These are phyloP conservation scores for Astraeus odoratus DNA, from an alignment of 768 basidiomycete species.

Conservation along the genomic window DNA sequence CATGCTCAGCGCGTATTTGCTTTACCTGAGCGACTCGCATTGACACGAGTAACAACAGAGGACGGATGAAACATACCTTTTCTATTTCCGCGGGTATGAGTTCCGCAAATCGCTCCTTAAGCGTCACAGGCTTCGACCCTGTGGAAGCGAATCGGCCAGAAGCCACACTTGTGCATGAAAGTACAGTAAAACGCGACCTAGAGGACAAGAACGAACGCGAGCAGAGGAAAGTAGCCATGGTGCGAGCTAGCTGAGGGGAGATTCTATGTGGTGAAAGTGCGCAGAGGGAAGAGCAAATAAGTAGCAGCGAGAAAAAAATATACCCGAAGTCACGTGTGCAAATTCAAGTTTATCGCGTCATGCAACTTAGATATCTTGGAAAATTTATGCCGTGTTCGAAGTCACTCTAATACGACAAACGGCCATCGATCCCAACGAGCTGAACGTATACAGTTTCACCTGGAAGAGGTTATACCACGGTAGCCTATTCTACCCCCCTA, in stretches of 20 bases:
- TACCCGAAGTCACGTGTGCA: constrained; percentile 1
- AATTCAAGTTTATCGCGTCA: background rate
- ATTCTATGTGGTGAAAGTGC: too few relatives aligned
- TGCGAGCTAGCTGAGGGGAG: too few relatives aligned
- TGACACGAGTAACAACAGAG: constrained; percentile 1
- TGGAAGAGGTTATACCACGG: too few relatives aligned
- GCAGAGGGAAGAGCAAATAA: constrained; percentile 10
- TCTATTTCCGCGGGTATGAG: constrained; percentile 79
- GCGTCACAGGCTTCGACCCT: constrained; percentile 56
- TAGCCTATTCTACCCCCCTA: background rate
- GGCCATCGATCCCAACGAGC: too few relatives aligned
- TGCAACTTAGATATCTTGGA: too few relatives aligned
- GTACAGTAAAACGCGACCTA: constrained; percentile 44
- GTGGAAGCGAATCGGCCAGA: constrained; percentile 61
- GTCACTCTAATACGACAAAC: too few relatives aligned
- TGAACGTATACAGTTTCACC: too few relatives aligned
- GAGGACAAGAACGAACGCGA: constrained; percentile 16
- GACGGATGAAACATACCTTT: constrained; percentile 21
- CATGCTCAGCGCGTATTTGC: constrained; percentile 76
- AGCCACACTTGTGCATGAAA: constrained; percentile 40
- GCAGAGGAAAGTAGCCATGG: constrained; percentile 41
- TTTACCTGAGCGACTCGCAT: constrained; percentile 51
- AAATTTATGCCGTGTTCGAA: too few relatives aligned
- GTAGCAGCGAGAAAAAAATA: constrained; percentile 13
- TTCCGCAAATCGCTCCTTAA: constrained; percentile 91